Evolutionary conservation across 192 early-diverging fungal genomes (phyloP).

Genomic region (Backusella parvicylindrica): DNA sequence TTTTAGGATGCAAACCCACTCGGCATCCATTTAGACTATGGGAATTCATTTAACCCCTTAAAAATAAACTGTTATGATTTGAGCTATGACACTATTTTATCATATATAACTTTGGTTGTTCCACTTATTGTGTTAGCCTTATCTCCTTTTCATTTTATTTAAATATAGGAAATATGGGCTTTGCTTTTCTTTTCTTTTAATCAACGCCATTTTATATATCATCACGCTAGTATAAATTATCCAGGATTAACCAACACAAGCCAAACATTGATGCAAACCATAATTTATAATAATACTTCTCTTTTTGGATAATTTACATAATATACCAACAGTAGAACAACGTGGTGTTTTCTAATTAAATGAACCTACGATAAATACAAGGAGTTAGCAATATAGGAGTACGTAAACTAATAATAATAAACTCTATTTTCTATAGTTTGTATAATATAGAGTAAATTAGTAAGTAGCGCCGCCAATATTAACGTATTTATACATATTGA

Average conservation of each 20-base stretch:
- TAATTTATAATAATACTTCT: not conserved
- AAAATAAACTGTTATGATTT: not conserved
- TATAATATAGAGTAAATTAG: not conserved
- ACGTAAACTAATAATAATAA: not conserved
- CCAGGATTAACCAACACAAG: not conserved
- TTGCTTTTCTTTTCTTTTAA: not conserved
- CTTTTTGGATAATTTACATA: not conserved
- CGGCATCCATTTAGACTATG: not conserved
- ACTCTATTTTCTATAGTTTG: not conserved
- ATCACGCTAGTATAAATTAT: not conserved
- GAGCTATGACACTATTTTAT: not conserved
- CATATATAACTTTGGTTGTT: not conserved
- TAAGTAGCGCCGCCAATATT: not conserved
- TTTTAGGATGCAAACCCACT: not conserved
- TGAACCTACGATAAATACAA: not conserved
- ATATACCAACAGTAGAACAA: not conserved
- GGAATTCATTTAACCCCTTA: not conserved
- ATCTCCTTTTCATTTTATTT: not conserved
- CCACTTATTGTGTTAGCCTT: not conserved
- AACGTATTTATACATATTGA: not conserved
- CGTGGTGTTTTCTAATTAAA: conserved; percentile 1
- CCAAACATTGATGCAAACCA: not conserved
- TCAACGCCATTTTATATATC: not conserved
- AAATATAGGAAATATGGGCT: not conserved
- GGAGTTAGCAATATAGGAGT: not conserved